A percentile compares a stretch with the other conserved stretches of the same genome.
Conservation (phyloP, 208 protist species). For the Plasmodiophora brassicae region DNA sequence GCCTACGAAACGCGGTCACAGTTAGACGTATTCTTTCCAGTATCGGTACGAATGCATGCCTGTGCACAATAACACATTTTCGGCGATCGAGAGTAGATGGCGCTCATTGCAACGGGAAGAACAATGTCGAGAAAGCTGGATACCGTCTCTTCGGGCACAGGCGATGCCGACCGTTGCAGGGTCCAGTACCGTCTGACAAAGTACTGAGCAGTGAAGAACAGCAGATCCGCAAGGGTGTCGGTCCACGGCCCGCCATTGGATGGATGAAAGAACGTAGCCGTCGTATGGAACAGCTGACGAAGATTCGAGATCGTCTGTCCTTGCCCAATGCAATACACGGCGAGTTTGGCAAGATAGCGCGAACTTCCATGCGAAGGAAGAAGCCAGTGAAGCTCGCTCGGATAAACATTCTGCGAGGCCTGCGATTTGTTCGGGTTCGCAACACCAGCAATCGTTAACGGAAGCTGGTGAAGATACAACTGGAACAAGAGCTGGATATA, state of each 20-base stretch:
- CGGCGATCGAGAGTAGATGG: not conserved
- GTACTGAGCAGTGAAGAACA: not conserved
- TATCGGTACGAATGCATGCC: no score
- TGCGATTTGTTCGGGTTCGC: not conserved
- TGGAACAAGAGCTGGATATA: not conserved
- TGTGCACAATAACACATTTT: not conserved
- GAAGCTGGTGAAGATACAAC: not conserved
- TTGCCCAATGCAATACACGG: not conserved
- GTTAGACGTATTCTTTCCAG: not conserved
- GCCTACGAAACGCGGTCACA: not conserved
- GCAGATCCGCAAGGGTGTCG: not conserved
- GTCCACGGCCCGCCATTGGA: not conserved
- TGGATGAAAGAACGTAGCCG: not conserved
- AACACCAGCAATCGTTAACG: not conserved
- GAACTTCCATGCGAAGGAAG: not conserved
- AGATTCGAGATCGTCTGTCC: not conserved
- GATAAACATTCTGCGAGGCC: not conserved
- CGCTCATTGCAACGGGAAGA: not conserved
- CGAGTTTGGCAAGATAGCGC: not conserved
- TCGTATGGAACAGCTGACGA: not conserved
- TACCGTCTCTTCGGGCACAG: not conserved
- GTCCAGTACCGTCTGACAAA: not conserved
- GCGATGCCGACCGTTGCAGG: not conserved
- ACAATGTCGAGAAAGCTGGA: not conserved
- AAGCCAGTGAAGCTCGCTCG: not conserved